These are phyloP conservation scores for Platismatia glauca DNA, from an alignment of 495 filamentous ascomycete genomes.

Conservation along the genomic window DNA sequence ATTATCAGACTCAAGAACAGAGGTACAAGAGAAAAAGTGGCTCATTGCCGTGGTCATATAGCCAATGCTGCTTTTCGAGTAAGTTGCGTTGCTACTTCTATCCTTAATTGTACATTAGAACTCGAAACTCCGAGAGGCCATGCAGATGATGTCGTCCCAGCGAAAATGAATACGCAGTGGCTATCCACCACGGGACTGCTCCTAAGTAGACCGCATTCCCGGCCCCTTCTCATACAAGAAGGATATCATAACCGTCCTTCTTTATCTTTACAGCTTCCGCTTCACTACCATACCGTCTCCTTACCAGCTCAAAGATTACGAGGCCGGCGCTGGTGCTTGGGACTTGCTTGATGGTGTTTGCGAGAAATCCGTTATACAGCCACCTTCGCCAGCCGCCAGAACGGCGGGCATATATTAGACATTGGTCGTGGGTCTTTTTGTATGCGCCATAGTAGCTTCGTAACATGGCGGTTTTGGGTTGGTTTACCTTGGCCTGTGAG, in stretches of 20 bases:
- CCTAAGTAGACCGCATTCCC: not conserved
- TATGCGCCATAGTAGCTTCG: constrained; percentile 67
- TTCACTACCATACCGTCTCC: constrained; percentile 65
- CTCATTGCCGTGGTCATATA: not conserved
- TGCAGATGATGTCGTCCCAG: not conserved
- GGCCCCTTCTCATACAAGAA: constrained; percentile 36
- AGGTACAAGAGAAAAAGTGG: not conserved
- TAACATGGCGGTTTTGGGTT: constrained; percentile 43
- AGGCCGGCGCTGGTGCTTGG: constrained; percentile 83
- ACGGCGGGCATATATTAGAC: constrained; percentile 49
- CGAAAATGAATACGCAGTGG: not conserved
- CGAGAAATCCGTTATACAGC: constrained; percentile 70
- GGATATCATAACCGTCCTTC: constrained; percentile 67
- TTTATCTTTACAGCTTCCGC: constrained; percentile 55
- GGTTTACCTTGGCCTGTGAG: constrained; percentile 45
- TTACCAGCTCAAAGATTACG: constrained; percentile 81
- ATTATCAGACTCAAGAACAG: too few relatives aligned
- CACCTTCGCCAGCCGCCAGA: constrained; percentile 59
- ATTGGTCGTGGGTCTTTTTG: constrained; percentile 63
- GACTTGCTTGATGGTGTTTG: constrained; percentile 68
- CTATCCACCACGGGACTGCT: not conserved
- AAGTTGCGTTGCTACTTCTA: not conserved
- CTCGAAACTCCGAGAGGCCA: not conserved
- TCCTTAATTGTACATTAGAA: not conserved
- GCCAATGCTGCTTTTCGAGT: not conserved